Conservation (phyloP, 768 basidiomycete species). For the Agaricus subrufescens region DNA sequence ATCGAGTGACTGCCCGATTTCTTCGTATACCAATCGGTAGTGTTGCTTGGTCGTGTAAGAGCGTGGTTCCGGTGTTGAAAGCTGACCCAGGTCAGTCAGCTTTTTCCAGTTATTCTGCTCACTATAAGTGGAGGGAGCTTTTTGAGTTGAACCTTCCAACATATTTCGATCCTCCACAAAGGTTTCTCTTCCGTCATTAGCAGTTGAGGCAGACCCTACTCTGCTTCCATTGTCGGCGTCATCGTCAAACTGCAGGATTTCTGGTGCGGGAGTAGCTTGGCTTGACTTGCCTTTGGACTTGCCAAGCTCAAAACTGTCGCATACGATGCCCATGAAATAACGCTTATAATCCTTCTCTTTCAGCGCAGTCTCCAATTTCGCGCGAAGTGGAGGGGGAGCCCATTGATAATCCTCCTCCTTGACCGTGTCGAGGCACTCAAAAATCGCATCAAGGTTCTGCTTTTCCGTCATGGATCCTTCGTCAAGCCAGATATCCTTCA, state of each 20-base stretch:
- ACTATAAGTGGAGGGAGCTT: not conserved
- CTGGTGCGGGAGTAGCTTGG: not conserved
- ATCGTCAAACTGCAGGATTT: not conserved
- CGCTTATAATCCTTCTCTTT: not conserved
- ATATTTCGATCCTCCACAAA: not conserved
- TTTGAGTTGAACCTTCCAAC: not conserved
- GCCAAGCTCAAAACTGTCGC: not conserved
- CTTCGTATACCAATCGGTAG: not conserved
- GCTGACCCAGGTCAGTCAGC: not conserved
- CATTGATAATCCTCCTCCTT: not conserved
- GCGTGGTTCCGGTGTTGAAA: not conserved
- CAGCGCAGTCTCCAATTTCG: not conserved
- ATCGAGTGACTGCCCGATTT: constrained; percentile 12
- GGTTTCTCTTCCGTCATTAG: not conserved
- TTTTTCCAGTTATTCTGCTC: not conserved
- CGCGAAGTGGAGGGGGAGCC: not conserved
- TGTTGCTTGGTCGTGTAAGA: not conserved
- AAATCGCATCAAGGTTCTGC: constrained; percentile 12
- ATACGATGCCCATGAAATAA: constrained; percentile 7
- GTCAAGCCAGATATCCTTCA: constrained; percentile 20
- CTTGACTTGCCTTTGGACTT: not conserved
- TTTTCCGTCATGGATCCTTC: constrained; percentile 6
- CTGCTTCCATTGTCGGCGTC: not conserved
- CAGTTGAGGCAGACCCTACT: not conserved
- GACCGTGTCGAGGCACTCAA: constrained; percentile 1